Evolutionary conservation across 306 rosid genomes (phyloP).

Genomic region (Prinsepia uniflora): DNA sequence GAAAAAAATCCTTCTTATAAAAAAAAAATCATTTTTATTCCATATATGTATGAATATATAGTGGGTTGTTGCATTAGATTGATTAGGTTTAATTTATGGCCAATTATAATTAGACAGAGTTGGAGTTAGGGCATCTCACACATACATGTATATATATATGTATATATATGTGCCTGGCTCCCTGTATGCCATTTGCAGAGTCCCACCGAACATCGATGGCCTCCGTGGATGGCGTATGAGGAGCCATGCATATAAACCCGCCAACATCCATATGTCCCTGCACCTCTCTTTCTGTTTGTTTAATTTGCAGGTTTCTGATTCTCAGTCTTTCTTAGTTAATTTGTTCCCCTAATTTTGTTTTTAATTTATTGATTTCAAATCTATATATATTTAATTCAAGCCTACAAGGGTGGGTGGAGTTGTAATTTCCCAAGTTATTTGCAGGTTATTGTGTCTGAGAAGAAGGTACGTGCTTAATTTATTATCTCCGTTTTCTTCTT

Average conservation of each 20-base stretch:
- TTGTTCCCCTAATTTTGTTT: no score
- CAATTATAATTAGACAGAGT: no score
- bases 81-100: neutral
- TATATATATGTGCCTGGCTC: constrained; percentile 86
- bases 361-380: no score
- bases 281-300: neutral
- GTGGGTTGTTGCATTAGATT: neutral
- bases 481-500: neutral
- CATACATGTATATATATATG: constrained; percentile 24
- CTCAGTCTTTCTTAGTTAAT: no score
- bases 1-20: no score
- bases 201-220: constrained; percentile 60
- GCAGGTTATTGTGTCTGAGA: neutral
- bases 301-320: no score
- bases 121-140: neutral
- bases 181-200: constrained; percentile 99
- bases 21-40: neutral
- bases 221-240: constrained; percentile 97
- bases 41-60: neutral
- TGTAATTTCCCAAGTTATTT: neutral
- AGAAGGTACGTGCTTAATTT: neutral
- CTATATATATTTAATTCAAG: no score
- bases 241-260: constrained; percentile 84
- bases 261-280: neutral
- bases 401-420: no score